Base-by-base conservation (phyloP, 1,284 basidiomycete genomes). In the Leccinum griseonigrum region DNA sequence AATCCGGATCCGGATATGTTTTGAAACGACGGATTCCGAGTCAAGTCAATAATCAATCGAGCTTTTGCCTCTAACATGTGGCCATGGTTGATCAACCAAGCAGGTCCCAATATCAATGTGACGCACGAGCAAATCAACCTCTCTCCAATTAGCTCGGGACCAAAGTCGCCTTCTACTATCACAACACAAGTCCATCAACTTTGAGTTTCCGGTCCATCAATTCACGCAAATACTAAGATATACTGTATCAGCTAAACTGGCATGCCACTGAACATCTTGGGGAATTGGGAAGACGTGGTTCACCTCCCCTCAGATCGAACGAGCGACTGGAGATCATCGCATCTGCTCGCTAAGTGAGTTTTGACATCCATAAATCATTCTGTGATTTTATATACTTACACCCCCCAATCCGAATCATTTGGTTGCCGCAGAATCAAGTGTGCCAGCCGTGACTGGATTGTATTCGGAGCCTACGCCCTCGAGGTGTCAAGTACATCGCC, bases 401-500 rank as follows among this genome's bases (percentile, higher is more conserved):
- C 48, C 58, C 29, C 38, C 58, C 62, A 89, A 87, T 80, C 50
- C 81, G 87, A 40, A 77, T 87, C 54, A 73, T 84, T 3, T 84
- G 28, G 74, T 89, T 54, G 81, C 84, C 14, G 82, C 78, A 48
- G 80, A 87, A 68, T 59, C 78, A 6, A 59, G 73, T 34, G 60
- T 66, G 9, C 73, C 78, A 3, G 69, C 69, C 38, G 79, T 81
- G 56, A 69, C 64, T 50, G 78, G 78, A 57, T 65, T 86, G 29
- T 79, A 79, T 60, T 79, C 43, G 79, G 82, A 29, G 81, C 82
- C 51, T 81, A 80, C 64, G 80, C 83, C 46, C 72, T 88, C 18
- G 83, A 87, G 66, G 75, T 79, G 18, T 78, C 81, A 38, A 86
- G 83, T 13, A 65, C 87, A 4, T 81, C 80, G 1, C 76, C 82